phyloP scores from a whole-genome alignment of 805 yeast genomes.

The Cyberlindnera petersonii region DNA sequence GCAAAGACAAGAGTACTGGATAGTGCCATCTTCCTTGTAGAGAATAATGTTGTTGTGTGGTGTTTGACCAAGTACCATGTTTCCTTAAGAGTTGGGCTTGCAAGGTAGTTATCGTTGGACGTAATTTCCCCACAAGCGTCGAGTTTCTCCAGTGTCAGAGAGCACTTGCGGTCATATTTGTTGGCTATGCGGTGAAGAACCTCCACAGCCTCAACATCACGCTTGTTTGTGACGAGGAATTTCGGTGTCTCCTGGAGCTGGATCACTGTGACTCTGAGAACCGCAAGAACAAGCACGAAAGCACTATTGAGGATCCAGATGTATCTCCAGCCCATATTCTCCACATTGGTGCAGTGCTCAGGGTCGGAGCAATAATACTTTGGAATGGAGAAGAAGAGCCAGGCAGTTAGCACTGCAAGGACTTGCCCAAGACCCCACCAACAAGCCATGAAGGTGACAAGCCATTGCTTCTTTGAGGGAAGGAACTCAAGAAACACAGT shows the following conservation, averaged over 20 bases:
- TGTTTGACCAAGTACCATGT: constrained; percentile 29
- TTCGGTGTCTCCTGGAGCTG: constrained; percentile 50
- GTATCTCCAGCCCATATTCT: constrained; percentile 57
- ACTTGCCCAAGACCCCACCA: constrained; percentile 60
- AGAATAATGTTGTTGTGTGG: constrained; percentile 43
- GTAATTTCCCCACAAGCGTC: constrained; percentile 40
- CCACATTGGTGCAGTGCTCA: constrained; percentile 37
- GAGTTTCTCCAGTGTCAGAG: constrained; percentile 44
- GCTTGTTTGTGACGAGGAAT: constrained; percentile 44
- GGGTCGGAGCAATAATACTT: constrained; percentile 42
- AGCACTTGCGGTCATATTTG: constrained; percentile 37
- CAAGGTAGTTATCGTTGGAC: constrained; percentile 24
- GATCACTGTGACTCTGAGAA: constrained; percentile 43
- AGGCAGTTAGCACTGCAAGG: constrained; percentile 42
- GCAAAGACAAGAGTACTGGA: constrained; percentile 38
- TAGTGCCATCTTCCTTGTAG: constrained; percentile 35
- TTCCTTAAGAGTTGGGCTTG: constrained; percentile 27
- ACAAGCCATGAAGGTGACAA: constrained; percentile 46
- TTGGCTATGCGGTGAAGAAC: constrained; percentile 42
- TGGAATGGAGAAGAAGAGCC: constrained; percentile 44
- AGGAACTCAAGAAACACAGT: constrained; percentile 46
- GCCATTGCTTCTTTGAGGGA: constrained; percentile 45
- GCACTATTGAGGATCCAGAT: constrained; percentile 49
- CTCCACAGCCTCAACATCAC: constrained; percentile 46
- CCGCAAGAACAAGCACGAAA: constrained; percentile 41